Evolutionary conservation across 2,329 filamentous ascomycete genomes (phyloP).

Genomic region (Fusarium chlamydosporum): DNA sequence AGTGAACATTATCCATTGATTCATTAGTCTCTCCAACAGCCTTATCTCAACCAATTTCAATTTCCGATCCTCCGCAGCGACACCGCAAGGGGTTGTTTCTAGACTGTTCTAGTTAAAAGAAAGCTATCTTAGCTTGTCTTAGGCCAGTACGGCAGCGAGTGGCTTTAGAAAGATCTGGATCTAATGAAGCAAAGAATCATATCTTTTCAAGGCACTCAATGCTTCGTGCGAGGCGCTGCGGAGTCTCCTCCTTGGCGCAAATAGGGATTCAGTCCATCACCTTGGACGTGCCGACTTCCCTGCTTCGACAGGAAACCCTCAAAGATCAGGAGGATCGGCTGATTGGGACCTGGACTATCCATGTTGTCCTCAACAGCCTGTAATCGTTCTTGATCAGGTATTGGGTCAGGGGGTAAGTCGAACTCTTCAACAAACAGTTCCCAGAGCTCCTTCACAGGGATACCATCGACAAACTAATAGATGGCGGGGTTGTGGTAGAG

Average conservation of each 20-base stretch:
- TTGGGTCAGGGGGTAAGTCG: neutral
- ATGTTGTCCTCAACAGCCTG: constrained; percentile 1
- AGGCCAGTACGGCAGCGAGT: neutral
- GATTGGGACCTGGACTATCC: neutral
- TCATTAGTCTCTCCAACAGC: no score
- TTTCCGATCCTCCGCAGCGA: no score
- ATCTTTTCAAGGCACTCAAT: neutral
- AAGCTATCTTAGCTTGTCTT: neutral
- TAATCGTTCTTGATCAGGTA: neutral
- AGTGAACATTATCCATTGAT: no score
- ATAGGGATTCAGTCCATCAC: neutral
- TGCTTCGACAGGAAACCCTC: neutral
- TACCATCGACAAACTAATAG: neutral
- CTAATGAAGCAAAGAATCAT: neutral
- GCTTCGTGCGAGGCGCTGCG: neutral
- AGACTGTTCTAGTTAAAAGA: neutral
- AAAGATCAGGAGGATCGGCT: neutral
- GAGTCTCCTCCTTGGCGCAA: neutral
- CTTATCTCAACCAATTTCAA: no score
- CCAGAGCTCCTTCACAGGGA: constrained; percentile 1
- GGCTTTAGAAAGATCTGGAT: neutral
- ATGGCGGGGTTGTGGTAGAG: neutral
- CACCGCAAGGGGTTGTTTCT: no score
- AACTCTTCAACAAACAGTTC: neutral
- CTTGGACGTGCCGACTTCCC: neutral